phyloP scores from a whole-genome alignment of 23 red algal genomes.

The Gracilaria gracilis region DNA sequence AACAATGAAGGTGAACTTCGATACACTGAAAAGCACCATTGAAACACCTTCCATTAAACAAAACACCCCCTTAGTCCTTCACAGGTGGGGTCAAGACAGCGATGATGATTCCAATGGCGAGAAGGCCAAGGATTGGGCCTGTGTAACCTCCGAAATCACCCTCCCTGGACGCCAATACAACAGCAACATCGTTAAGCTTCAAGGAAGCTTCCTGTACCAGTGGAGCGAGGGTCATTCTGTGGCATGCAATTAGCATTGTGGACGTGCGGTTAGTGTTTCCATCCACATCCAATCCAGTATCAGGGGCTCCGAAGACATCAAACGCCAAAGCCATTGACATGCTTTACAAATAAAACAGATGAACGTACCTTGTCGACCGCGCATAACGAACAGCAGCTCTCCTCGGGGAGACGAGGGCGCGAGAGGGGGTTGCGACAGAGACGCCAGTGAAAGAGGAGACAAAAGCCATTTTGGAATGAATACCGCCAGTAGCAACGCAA shows the following conservation, averaged over 20 bases:
- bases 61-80: slow-evolving; percentile 68
- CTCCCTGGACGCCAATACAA: slow-evolving; percentile 45
- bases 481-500: background rate
- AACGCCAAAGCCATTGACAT: no score
- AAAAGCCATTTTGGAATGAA: slow-evolving; percentile 45
- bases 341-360: background rate
- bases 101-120: slow-evolving; percentile 81
- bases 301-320: background rate
- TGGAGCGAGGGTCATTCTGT: slow-evolving; percentile 59
- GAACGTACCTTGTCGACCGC: slow-evolving; percentile 57
- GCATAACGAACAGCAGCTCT: slow-evolving; percentile 34
- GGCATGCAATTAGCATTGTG: background rate
- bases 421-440: slow-evolving; percentile 23
- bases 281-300: background rate
- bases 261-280: background rate
- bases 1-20: background rate
- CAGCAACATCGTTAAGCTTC: slow-evolving; percentile 24
- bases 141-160: slow-evolving; percentile 86
- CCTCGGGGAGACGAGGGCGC: slow-evolving; percentile 43
- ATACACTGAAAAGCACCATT: background rate
- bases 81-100: slow-evolving; percentile 84
- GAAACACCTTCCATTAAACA: background rate
- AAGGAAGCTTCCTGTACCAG: slow-evolving; percentile 35
- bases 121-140: slow-evolving; percentile 75
- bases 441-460: slow-evolving; percentile 54